Evolutionary conservation across 2,329 filamentous ascomycete species (phyloP), one percentile per base, ranked within the genome.

Genomic region (Juglanconis juglandina): DNA sequence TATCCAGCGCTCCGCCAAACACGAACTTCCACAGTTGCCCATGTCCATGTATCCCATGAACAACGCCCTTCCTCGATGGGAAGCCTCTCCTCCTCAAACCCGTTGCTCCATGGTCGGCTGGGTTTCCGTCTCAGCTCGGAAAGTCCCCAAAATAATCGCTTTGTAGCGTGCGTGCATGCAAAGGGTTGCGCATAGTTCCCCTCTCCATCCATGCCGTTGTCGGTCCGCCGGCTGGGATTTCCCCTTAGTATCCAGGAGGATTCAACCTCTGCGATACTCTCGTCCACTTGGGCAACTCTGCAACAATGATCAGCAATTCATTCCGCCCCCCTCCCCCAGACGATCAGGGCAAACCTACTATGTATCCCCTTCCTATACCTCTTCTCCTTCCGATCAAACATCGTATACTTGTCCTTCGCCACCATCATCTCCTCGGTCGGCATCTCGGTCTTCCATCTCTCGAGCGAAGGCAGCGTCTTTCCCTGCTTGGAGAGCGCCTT

Each of bases 361-460:
- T 98, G 94, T 75, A 99, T 93, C 59, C 92, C 91, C 86, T 99
- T 99, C 73, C 95, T 84, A 76, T 98, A 99, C 69, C 86, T 88
- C 86, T 93, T 96, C 74, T 90, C 92, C 77, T 98, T 97, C 69
- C 93, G 88, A 76, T 96, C 94, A 76, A 98, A 99, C 70, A 99
- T 89, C 34, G 92, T 96, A 79, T 99, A 99, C 79, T 99, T 99
- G 79, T 99, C 95, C 76, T 86, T 89, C 51, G 95, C 89, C 74
- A 96, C 74, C 95, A 99, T 99, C 81, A 98, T 92, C 70, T 87
- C 84, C 82, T 99, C 95, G 33, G 87, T 90, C 30, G 95, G 95
- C 95, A 99, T 99, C 77, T 96, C 92, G 42, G 83, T 82, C 81
- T 95, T 96, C 95, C 95, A 99, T 71, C 88, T 80, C 75, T 96